Base-by-base conservation (phyloP, 1,284 basidiomycete genomes). In the Cryptococcus depauperatus region DNA sequence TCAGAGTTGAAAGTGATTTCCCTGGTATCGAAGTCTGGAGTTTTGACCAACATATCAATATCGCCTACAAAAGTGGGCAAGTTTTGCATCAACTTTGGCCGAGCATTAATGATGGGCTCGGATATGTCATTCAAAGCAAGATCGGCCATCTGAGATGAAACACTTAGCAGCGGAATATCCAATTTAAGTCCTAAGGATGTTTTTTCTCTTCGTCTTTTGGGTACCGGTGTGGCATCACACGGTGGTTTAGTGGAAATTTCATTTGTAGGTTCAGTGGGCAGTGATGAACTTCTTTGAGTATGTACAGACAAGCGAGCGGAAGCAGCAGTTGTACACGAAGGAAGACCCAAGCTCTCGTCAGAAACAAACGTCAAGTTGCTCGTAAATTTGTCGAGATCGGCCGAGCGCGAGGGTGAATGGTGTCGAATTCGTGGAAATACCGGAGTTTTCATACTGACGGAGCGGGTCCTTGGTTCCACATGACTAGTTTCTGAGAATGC, bases 1-100 rank as follows among this genome's bases (percentile, higher is more conserved):
- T 97, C 91, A 37, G 77, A 77, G 66, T 93, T 95, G 74, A 87
- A 91, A 1, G 85, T 80, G 41, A 95, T 84, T 59, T 97, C 92
- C 35, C 84, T 79, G 2, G 80, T 72, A 14, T 81, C 60, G 39
- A 70, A 70, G 44, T 71, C 69, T 43, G 71, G 71, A 7, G 62
- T 47, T n/a, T 64, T 57, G 5, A 69, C 56, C 64, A 63, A 69
- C 46, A 67, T 65, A 5, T 61, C 58, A 22, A 63, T 56, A 41
- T 69, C 66, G 13, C 39, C 27, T 10, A 43, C 40, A 22, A 23
- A 22, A 10, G 27, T 22, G 3, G 35, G 35, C n/a, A 33, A 33
- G n/a, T n/a, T n/a, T n/a, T n/a, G n/a, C 29, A 30, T 30, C 18
- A 22, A 55, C 8, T 51, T 44, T 9, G 58, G 56, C 13, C 23